Conservation (phyloP, 1,139 yeast species). For the Debaryomyces sp. region DNA sequence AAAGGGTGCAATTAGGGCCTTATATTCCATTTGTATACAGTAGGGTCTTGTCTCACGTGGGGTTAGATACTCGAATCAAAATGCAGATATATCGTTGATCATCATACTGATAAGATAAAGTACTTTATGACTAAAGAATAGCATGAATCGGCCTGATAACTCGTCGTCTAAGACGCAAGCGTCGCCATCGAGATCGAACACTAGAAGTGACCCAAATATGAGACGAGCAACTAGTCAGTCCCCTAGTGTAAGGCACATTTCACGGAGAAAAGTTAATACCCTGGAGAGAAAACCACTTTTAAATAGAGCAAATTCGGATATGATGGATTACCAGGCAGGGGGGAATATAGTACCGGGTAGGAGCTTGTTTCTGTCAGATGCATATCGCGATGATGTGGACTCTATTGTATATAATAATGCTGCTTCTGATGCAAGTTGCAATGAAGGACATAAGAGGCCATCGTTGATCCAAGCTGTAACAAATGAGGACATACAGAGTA, state of each 20-base stretch:
- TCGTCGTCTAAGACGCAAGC: neutral
- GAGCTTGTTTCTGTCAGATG: neutral
- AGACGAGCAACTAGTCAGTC: constrained; percentile 30
- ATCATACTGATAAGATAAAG: neutral
- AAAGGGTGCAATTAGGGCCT: neutral
- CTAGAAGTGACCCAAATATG: constrained; percentile 3
- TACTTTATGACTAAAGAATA: neutral
- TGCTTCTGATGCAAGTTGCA: neutral
- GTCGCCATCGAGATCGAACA: neutral
- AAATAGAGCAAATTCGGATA: constrained; percentile 11
- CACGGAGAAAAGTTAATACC: constrained; percentile 32
- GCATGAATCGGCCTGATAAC: neutral
- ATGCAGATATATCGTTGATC: neutral
- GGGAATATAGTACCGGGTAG: neutral
- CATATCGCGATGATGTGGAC: neutral
- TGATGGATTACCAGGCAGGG: neutral
- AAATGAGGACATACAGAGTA: neutral
- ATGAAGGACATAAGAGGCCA: neutral
- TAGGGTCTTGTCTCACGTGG: neutral
- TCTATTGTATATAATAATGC: constrained; percentile 1
- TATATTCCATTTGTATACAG: neutral
- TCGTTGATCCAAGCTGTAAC: neutral
- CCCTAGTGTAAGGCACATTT: constrained; percentile 36
- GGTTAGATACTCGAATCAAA: neutral
- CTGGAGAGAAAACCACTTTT: constrained; percentile 24